Evolutionary conservation across 306 rosid genomes (phyloP), one percentile per base, ranked within the genome.

Genomic region (Chamaecrista fasciculata): DNA sequence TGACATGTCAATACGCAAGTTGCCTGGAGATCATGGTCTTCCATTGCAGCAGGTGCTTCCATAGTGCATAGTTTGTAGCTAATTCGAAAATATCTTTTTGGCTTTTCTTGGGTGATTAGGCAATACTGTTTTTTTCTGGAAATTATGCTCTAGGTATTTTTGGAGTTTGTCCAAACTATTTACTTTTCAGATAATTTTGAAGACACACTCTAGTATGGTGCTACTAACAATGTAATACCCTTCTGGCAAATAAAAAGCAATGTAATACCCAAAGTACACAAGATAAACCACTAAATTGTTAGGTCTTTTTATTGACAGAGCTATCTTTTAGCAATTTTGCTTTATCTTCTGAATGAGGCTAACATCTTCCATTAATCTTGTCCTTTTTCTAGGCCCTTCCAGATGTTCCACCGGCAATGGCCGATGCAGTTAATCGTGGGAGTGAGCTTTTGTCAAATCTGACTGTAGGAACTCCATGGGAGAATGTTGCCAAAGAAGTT

Each of bases 371-470:
- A 67, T 42, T 26, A 31, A n/a, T 74, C 34, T 25, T 31, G 51
- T 79, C 36, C 47, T 4, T 71, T 72, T 64, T 86, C 76, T 80
- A 93, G 97, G 97, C 90, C 26, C 66, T 94, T 8, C 98, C 97
- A 33, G 97, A 94, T 76, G 89, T 94, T 70, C 97, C 98, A 16
- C 98, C 98, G 5, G 95, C 89, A 62, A 90, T 90, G 98, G 96
- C 91, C 1, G 84, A 94, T 77, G 98, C 98, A 34, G 97, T 94
- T 70, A 94, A 90, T 47, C 89, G 95, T 7, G 98, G 98, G 8
- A 88, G 96, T 1, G 97, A 88, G 83, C 76, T 94, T 75, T 77
- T 94, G 78, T 73, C 91, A 15, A 90, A 89, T 84, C 85, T 94
- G 19, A 71, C 94, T 0, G 77, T 60, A 5, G 98, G 98, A 63